Evolutionary conservation across 116 monocot species (phyloP), one percentile per base, ranked within the genome.

Genomic region (Dioscorea cayenensis): DNA sequence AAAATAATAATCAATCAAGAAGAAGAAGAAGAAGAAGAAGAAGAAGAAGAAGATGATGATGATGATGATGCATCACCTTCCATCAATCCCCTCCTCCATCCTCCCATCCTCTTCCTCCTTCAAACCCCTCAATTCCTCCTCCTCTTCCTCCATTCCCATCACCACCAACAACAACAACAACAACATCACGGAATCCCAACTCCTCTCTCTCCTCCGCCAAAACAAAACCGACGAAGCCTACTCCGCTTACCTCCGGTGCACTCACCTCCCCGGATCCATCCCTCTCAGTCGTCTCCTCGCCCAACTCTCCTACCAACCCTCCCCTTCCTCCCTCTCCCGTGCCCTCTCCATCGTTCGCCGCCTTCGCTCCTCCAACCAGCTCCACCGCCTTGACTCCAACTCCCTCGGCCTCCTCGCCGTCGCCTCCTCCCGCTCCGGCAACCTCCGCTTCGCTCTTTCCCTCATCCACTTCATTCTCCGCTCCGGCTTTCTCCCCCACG

Each of bases 261-360:
- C 70, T 11, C 76, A 63, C 79, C 87, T 90, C 71, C 88, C 93
- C 7, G 67, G 75, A 36, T 61, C 91, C 65, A 83, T 78, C 70
- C 86, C 81, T 79, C 85, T 94, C 50, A 82, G 82, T 80, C 94
- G 94, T 67, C 94, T 99, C 67, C 78, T 94, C 63, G 82, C 86
- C 50, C 99, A 94, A 83, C 90, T 99, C 73, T 86, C 99, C 67
- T 87, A 86, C 83, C 76, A 81, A 61, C 60, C 73, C 66, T 78
- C 83, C 51, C 77, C 87, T 6, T 4, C 71, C 11, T 64, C 90
- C 35, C 83, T 97, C 73, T 75, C 97, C 78, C 85, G 93, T 66
- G 93, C 93, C 63, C 84, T 79, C 50, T 65, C 88, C 63, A 72
- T 97, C 64, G 60, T 97, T 50, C 88, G 80, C 64, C 86, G 86